phyloP scores from a whole-genome alignment of 2,329 filamentous ascomycete species.

The Exophiala dermatitidis region DNA sequence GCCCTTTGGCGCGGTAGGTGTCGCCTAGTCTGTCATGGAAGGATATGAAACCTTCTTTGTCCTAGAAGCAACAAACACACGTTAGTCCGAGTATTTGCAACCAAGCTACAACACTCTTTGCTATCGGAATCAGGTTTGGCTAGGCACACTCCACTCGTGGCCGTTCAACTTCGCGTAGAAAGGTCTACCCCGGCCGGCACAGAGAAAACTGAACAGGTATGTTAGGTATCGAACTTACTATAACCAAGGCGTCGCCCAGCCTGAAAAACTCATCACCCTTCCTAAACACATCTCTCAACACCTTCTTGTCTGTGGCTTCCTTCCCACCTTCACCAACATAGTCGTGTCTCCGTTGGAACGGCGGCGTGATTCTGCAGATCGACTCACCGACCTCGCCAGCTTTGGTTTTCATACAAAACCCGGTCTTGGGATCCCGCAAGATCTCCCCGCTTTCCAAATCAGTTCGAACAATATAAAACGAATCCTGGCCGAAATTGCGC shows the following conservation, averaged over 20 bases:
- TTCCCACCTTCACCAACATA: constrained; percentile 39
- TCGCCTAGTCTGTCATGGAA: constrained; percentile 64
- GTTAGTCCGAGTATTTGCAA: constrained; percentile 31
- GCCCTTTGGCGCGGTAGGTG: constrained; percentile 57
- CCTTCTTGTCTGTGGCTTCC: constrained; percentile 63
- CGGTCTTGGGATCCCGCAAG: constrained; percentile 56
- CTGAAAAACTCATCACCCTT: constrained; percentile 76
- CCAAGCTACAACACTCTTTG: background rate
- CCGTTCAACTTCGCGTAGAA: background rate
- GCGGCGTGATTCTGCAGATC: constrained; percentile 49
- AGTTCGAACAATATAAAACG: constrained; percentile 39
- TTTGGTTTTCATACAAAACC: constrained; percentile 55
- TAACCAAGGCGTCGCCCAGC: constrained; percentile 66
- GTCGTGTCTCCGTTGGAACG: constrained; percentile 16
- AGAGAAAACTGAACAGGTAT: background rate
- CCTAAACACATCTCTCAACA: constrained; percentile 63
- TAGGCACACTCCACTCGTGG: too few species aligned
- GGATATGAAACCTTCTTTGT: constrained; percentile 62
- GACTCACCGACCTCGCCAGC: constrained; percentile 71
- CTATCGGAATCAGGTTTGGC: background rate
- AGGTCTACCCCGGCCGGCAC: background rate
- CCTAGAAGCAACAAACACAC: constrained; percentile 35
- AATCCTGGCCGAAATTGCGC: constrained; percentile 34
- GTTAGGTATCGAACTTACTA: constrained; percentile 10
- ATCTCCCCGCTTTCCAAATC: constrained; percentile 38